A percentile compares a stretch with the other conserved stretches of the same genome.
Conservation (phyloP, 2,329 filamentous ascomycete species). For the Sclerotinia trifoliorum region DNA sequence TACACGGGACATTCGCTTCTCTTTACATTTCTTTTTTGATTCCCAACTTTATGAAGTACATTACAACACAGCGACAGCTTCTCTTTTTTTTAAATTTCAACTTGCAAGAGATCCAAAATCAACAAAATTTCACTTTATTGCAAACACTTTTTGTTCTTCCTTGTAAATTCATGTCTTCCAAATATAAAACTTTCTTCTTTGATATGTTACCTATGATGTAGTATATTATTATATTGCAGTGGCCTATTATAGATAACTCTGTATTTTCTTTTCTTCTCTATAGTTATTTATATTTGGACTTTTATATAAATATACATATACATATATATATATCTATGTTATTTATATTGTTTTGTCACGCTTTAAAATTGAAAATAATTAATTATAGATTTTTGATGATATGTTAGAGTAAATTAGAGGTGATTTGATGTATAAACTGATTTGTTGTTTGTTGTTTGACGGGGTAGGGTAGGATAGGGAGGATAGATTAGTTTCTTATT, state of each 20-base stretch:
- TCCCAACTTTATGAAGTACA: constrained; percentile 20
- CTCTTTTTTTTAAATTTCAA: constrained; percentile 14
- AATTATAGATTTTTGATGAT: neutral
- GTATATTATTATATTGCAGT: neutral
- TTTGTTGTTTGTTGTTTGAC: no score
- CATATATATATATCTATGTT: no score
- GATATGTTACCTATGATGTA: constrained; percentile 4
- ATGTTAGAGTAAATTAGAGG: neutral
- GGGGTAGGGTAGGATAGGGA: no score
- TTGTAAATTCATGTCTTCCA: neutral
- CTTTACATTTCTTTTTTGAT: constrained; percentile 17
- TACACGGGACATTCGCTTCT: constrained; percentile 20
- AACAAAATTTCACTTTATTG: constrained; percentile 4
- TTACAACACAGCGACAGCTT: constrained; percentile 10
- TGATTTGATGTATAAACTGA: no score
- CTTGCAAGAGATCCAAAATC: constrained; percentile 19
- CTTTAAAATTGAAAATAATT: neutral
- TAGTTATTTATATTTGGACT: neutral
- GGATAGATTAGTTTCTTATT: no score
- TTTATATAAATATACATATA: neutral
- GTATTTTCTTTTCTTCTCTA: neutral
- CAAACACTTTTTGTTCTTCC: neutral
- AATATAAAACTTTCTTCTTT: neutral
- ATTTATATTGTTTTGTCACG: neutral
- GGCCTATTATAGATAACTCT: neutral